A percentile compares a stretch with the other conserved stretches of the same genome.
Evolutionary conservation across 140 eudicot species (phyloP).

Genomic region (Erigeron philadelphicus): DNA sequence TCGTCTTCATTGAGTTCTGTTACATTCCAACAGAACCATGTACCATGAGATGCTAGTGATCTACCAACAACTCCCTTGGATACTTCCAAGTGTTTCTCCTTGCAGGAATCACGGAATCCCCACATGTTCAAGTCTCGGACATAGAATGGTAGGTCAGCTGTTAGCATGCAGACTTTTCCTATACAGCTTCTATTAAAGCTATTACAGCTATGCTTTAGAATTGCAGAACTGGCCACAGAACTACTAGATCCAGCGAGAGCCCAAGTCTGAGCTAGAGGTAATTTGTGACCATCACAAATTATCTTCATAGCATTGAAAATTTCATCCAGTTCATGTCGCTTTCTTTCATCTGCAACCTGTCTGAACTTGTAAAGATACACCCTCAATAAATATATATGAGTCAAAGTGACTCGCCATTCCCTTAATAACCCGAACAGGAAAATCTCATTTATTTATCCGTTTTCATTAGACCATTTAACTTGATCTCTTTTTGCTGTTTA

Average conservation of each 20-base stretch:
- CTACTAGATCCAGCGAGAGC: neutral
- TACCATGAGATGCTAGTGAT: neutral
- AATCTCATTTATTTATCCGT: too few species aligned
- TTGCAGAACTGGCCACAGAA: neutral
- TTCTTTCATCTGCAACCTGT: slow-evolving; percentile 16
- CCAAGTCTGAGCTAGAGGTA: slow-evolving; percentile 20
- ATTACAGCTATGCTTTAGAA: neutral
- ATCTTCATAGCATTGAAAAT: neutral
- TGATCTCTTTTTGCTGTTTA: too few species aligned
- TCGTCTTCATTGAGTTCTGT: slow-evolving; percentile 10
- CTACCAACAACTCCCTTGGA: slow-evolving; percentile 17
- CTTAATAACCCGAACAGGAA: too few species aligned
- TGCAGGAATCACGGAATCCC: slow-evolving; percentile 1
- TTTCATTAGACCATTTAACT: too few species aligned
- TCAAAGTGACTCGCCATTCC: too few species aligned
- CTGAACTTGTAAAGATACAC: neutral
- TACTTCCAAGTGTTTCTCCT: neutral
- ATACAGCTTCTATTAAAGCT: slow-evolving; percentile 12
- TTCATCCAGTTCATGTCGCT: slow-evolving; percentile 12
- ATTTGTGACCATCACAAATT: slow-evolving; percentile 20
- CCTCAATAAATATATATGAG: neutral
- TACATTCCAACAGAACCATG: slow-evolving; percentile 17
- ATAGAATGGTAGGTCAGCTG: slow-evolving; percentile 7
- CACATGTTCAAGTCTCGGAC: slow-evolving; percentile 2
- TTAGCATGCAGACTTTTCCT: slow-evolving; percentile 14